phyloP scores from a whole-genome alignment of 192 early-diverging fungal genomes.

The Coemansia umbellata region DNA sequence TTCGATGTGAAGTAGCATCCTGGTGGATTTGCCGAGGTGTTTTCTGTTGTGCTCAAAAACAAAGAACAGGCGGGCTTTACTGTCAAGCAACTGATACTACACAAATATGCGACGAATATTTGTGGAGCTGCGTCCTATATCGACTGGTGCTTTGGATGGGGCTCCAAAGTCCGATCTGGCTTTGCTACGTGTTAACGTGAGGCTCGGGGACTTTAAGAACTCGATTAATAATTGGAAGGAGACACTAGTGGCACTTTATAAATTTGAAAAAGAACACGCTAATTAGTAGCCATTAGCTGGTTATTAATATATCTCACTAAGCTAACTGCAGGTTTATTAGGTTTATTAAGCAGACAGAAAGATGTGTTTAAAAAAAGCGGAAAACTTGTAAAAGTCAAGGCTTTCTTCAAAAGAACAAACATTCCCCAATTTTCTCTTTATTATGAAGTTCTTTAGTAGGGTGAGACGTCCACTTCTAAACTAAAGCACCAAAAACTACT shows the following conservation, averaged over 20 bases:
- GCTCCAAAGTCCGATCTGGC: conserved; percentile 37
- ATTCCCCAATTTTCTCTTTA: too few relatives aligned
- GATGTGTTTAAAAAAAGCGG: too few relatives aligned
- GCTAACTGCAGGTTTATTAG: too few relatives aligned
- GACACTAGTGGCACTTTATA: conserved; percentile 52
- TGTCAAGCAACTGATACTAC: conserved; percentile 36
- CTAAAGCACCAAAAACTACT: too few relatives aligned
- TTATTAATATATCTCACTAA: too few relatives aligned
- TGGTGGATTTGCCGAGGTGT: conserved; percentile 38
- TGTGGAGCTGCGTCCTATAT: conserved; percentile 61
- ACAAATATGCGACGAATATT: conserved; percentile 59
- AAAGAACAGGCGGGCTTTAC: conserved; percentile 50
- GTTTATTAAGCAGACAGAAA: too few relatives aligned
- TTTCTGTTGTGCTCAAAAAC: conserved; percentile 45
- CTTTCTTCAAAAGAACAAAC: too few relatives aligned
- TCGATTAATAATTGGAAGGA: conserved; percentile 56
- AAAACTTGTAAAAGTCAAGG: too few relatives aligned
- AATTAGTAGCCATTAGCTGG: too few relatives aligned
- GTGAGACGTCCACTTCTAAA: too few relatives aligned
- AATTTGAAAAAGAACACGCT: too few relatives aligned
- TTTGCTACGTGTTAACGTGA: conserved; percentile 60
- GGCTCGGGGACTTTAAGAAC: conserved; percentile 63
- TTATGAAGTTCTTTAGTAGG: too few relatives aligned
- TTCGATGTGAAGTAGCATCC: conserved; percentile 39
- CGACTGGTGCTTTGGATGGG: conserved; percentile 61